Percentiles rank a stretch among this genome's conserved stretches.
These are phyloP conservation scores for Tephrocybe rancida DNA, from an alignment of 768 basidiomycete species.

Conservation along the genomic window DNA sequence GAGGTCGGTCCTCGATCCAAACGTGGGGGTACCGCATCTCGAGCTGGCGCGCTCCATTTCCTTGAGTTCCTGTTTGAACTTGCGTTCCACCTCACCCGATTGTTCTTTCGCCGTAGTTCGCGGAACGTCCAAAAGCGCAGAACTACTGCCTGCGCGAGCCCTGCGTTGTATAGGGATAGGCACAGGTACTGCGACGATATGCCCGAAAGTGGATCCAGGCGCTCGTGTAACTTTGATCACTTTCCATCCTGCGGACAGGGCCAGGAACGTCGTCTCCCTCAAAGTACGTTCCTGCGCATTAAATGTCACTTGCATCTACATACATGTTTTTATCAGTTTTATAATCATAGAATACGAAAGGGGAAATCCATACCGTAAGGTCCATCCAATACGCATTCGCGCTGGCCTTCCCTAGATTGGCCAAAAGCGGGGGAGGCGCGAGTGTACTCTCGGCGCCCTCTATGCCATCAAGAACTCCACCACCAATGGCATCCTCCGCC, in stretches of 20 bases:
- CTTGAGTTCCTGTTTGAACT: slow-evolving; percentile 27
- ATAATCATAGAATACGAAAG: neutral
- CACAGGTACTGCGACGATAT: slow-evolving; percentile 68
- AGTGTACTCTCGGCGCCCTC: slow-evolving; percentile 56
- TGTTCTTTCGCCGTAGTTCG: slow-evolving; percentile 1
- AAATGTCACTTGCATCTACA: slow-evolving; percentile 69
- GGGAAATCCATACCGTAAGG: slow-evolving; percentile 57
- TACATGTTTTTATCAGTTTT: neutral
- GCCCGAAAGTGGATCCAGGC: slow-evolving; percentile 68
- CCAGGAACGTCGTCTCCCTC: slow-evolving; percentile 58
- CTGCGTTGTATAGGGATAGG: slow-evolving; percentile 42
- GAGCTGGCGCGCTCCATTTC: slow-evolving; percentile 48
- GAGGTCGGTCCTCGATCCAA: slow-evolving; percentile 54
- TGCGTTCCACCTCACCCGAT: slow-evolving; percentile 5
- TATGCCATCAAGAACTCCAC: slow-evolving; percentile 36
- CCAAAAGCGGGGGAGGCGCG: slow-evolving; percentile 62
- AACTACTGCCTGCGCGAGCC: slow-evolving; percentile 23
- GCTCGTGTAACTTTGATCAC: slow-evolving; percentile 56
- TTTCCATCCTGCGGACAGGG: slow-evolving; percentile 63
- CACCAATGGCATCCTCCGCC: slow-evolving; percentile 16
- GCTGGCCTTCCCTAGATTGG: slow-evolving; percentile 75
- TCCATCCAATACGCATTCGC: slow-evolving; percentile 75
- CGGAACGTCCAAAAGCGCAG: slow-evolving; percentile 25
- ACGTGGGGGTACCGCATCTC: slow-evolving; percentile 63
- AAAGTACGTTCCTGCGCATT: slow-evolving; percentile 74